phyloP scores from a whole-genome alignment of 495 filamentous ascomycete species.

The Penicillium bovifimosum region DNA sequence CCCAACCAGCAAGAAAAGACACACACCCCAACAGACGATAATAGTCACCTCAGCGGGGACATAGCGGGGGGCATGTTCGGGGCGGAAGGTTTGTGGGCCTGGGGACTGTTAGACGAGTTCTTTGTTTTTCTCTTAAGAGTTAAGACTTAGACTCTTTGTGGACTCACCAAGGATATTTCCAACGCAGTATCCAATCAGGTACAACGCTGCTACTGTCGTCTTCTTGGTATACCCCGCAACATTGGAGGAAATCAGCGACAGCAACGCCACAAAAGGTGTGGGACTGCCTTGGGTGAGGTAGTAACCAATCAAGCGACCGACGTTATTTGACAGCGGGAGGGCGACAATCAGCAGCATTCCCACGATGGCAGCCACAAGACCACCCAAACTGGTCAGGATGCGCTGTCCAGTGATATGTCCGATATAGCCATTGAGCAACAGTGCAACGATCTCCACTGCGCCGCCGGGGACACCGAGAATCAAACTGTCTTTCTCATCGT shows the following conservation, averaged over 20 bases:
- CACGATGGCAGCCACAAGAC: conserved; percentile 32
- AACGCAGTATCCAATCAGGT: conserved; percentile 58
- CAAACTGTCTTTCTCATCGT: conserved; percentile 54
- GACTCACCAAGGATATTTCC: conserved; percentile 41
- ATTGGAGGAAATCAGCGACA: conserved; percentile 55
- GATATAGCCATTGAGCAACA: conserved; percentile 54
- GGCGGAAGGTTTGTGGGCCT: conserved; percentile 56
- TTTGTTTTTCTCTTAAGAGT: not conserved
- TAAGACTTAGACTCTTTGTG: conserved; percentile 5
- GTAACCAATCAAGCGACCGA: conserved; percentile 56
- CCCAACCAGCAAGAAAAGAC: conserved; percentile 51
- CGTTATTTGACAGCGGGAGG: conserved; percentile 52
- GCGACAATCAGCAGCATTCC: conserved; percentile 64
- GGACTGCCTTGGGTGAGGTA: conserved; percentile 58
- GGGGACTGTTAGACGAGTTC: not conserved
- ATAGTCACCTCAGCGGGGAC: conserved; percentile 65
- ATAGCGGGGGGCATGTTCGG: conserved; percentile 55
- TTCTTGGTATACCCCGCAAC: conserved; percentile 70
- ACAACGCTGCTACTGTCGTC: conserved; percentile 63
- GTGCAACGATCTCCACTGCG: conserved; percentile 57
- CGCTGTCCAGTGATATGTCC: conserved; percentile 55
- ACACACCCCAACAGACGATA: conserved; percentile 56
- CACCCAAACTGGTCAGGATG: conserved; percentile 41
- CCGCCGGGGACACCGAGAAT: conserved; percentile 64
- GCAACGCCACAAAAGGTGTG: conserved; percentile 41